phyloP scores from a whole-genome alignment of 2,329 filamentous ascomycete species.

The Scedosporium minutisporum region DNA sequence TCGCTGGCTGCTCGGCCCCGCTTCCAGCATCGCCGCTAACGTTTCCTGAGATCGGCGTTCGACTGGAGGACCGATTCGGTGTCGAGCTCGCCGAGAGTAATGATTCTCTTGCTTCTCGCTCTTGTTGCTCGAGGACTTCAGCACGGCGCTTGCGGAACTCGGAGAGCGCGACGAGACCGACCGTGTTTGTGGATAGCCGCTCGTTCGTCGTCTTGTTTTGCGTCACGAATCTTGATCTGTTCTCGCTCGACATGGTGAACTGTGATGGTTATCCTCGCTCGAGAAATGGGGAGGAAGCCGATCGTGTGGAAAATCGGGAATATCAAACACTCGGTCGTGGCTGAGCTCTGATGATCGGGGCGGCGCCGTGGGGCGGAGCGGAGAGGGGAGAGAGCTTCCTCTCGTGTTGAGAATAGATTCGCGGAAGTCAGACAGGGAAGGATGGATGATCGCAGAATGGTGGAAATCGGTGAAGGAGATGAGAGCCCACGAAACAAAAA shows the following conservation, averaged over 20 bases:
- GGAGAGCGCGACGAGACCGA: slow-evolving; percentile 82
- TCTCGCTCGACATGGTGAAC: slow-evolving; percentile 30
- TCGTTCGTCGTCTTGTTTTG: slow-evolving; percentile 72
- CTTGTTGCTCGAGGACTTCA: slow-evolving; percentile 85
- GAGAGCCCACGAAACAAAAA: background rate
- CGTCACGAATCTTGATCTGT: slow-evolving; percentile 56
- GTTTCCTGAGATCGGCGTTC: slow-evolving; percentile 25
- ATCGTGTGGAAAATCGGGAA: slow-evolving; percentile 3
- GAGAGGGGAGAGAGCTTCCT: background rate
- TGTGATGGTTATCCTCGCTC: background rate
- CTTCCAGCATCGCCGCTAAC: background rate
- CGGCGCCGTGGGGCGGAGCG: background rate
- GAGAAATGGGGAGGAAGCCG: background rate
- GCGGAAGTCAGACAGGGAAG: background rate
- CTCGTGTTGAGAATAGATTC: background rate
- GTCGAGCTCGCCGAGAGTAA: slow-evolving; percentile 21
- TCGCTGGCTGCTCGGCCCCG: slow-evolving; percentile 17
- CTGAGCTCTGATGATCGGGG: background rate
- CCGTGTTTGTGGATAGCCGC: slow-evolving; percentile 73
- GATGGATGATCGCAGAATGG: background rate
- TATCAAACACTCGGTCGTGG: background rate
- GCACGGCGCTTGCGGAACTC: slow-evolving; percentile 95
- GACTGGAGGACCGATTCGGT: slow-evolving; percentile 36
- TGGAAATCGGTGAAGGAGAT: background rate
- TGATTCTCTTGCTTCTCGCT: slow-evolving; percentile 65